Evolutionary conservation across 345 rosid species (phyloP).

Genomic region (Populus euphratica): DNA sequence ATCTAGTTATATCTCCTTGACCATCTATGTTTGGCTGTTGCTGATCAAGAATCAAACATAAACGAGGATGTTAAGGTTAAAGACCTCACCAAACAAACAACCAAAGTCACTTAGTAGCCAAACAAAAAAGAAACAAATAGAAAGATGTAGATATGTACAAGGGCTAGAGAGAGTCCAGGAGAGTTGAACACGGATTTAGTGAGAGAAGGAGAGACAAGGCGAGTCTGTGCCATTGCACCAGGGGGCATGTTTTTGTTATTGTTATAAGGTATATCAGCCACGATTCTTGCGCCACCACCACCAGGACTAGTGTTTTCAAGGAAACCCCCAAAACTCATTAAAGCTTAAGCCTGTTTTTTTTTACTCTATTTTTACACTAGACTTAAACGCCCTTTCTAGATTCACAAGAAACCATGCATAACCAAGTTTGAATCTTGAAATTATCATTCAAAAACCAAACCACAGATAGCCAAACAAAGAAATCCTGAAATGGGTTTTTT

Average conservation of each 20-base stretch:
- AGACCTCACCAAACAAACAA: not conserved
- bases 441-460: not conserved
- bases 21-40: conserved; percentile 52
- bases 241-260: conserved; percentile 40
- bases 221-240: conserved; percentile 54
- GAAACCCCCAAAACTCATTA: conserved; percentile 82
- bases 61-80: not conserved
- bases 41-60: conserved; percentile 12
- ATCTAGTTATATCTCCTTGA: conserved; percentile 33
- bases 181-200: conserved; percentile 62
- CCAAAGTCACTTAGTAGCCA: not conserved
- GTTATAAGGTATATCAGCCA: conserved; percentile 40
- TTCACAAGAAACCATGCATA: not conserved
- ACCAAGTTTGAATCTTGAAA: not conserved
- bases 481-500: not conserved
- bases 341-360: not conserved
- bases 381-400: not conserved
- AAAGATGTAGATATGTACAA: conserved; percentile 27
- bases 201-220: conserved; percentile 45
- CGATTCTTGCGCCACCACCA: conserved; percentile 45
- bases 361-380: not conserved
- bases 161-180: conserved; percentile 81
- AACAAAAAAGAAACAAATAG: too few relatives aligned
- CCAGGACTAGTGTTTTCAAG: conserved; percentile 43
- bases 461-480: not conserved